Conservation (phyloP, 2,329 filamentous ascomycete species). For the Hymenoscyphus linearis region DNA sequence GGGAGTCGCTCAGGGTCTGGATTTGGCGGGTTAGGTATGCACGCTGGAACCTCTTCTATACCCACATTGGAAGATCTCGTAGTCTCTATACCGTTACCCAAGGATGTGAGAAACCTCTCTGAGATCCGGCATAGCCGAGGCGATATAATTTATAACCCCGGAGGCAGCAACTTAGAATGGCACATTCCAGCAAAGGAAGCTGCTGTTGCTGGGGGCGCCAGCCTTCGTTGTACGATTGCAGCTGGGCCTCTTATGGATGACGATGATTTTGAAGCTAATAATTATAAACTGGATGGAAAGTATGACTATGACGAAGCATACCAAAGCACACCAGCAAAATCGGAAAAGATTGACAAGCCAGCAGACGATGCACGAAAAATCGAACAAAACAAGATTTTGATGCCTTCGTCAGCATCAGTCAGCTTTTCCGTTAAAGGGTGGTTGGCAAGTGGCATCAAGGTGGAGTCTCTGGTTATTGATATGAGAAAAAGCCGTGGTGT, state of each 20-base stretch:
- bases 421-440: constrained; percentile 68
- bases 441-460: constrained; percentile 61
- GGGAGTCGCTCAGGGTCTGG: constrained; percentile 42
- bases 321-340: constrained; percentile 37
- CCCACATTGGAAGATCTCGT: constrained; percentile 69
- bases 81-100: constrained; percentile 73
- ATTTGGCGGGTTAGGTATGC: constrained; percentile 38
- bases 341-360: constrained; percentile 31
- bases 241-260: constrained; percentile 55
- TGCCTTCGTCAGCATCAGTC: constrained; percentile 72
- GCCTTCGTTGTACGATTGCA: constrained; percentile 74
- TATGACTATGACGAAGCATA: constrained; percentile 51
- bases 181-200: constrained; percentile 73
- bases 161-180: constrained; percentile 74
- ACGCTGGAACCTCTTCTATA: constrained; percentile 38
- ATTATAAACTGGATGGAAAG: constrained; percentile 31
- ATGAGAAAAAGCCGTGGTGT: constrained; percentile 79
- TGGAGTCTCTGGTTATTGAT: constrained; percentile 64
- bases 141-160: constrained; percentile 75
- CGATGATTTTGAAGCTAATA: constrained; percentile 38
- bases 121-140: constrained; percentile 78
- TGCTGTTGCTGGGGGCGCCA: constrained; percentile 63
- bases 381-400: constrained; percentile 67
- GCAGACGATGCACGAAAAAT: constrained; percentile 48
- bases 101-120: constrained; percentile 72